These are phyloP conservation scores for Groenewaldozyma auringiensis DNA, from an alignment of 1,139 yeast genomes.

Conservation along the genomic window DNA sequence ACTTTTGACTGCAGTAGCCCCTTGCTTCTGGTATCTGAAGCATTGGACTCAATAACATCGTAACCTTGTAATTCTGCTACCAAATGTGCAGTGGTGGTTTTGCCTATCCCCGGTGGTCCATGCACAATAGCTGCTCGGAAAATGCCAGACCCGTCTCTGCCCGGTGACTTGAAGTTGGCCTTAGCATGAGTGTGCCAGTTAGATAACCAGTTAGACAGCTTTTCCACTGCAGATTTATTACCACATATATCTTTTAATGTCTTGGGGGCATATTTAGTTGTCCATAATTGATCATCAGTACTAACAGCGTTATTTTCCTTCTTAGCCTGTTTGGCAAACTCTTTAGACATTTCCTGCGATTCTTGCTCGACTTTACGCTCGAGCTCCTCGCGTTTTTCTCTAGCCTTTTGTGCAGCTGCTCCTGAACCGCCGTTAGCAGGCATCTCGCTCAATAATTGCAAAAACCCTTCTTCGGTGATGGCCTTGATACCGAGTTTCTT, in stretches of 20 bases:
- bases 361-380: slow-evolving; percentile 49
- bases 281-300: slow-evolving; percentile 52
- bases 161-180: slow-evolving; percentile 49
- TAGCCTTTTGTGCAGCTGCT: slow-evolving; percentile 64
- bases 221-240: slow-evolving; percentile 66
- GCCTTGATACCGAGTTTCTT: slow-evolving; percentile 67
- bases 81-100: slow-evolving; percentile 84
- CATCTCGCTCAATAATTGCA: slow-evolving; percentile 65
- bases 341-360: slow-evolving; percentile 35
- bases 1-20: slow-evolving; percentile 59
- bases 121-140: slow-evolving; percentile 80
- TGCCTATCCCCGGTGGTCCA: slow-evolving; percentile 97
- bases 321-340: slow-evolving; percentile 27
- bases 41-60: slow-evolving; percentile 78
- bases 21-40: slow-evolving; percentile 89
- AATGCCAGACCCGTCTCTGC: slow-evolving; percentile 48
- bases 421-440: slow-evolving; percentile 92
- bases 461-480: slow-evolving; percentile 79
- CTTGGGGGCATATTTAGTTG: slow-evolving; percentile 85
- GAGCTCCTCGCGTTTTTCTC: slow-evolving; percentile 59
- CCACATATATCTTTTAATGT: slow-evolving; percentile 77
- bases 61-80: slow-evolving; percentile 76
- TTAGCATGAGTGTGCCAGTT: slow-evolving; percentile 62
- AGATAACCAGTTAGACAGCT: slow-evolving; percentile 64
- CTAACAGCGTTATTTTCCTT: slow-evolving; percentile 2